These are phyloP conservation scores for Hemileccinum rubropunctum DNA, from an alignment of 768 basidiomycete species.

Conservation along the genomic window DNA sequence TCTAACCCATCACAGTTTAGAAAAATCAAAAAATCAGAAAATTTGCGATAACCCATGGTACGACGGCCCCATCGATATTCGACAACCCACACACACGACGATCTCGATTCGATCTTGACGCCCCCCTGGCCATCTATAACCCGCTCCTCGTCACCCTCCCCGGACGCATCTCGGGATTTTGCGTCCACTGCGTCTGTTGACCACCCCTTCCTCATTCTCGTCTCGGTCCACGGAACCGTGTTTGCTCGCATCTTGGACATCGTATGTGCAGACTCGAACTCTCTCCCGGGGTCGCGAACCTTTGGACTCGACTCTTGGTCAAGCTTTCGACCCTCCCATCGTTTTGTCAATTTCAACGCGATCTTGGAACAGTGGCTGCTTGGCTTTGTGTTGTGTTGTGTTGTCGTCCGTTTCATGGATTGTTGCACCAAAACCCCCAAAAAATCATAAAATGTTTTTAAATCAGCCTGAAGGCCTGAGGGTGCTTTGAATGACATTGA, in stretches of 20 bases:
- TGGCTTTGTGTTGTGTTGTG: neutral
- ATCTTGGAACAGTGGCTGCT: neutral
- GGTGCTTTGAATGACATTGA: no score
- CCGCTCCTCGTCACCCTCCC: neutral
- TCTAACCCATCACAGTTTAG: neutral
- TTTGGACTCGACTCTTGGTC: neutral
- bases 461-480: no score
- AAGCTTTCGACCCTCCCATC: neutral
- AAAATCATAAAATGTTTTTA: neutral
- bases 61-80: neutral
- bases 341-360: neutral
- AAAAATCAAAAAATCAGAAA: slow-evolving; percentile 2
- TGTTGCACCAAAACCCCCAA: neutral
- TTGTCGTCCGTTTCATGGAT: neutral
- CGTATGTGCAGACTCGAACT: neutral
- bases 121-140: neutral
- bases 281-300: neutral
- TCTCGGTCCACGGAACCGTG: neutral
- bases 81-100: neutral
- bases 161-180: neutral
- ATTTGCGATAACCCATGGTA: neutral
- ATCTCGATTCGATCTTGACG: neutral
- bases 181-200: neutral
- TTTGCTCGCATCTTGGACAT: neutral
- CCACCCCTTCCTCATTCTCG: neutral